Conservation (phyloP, 2,329 filamentous ascomycete genomes). For the Verticillium nubilum region DNA sequence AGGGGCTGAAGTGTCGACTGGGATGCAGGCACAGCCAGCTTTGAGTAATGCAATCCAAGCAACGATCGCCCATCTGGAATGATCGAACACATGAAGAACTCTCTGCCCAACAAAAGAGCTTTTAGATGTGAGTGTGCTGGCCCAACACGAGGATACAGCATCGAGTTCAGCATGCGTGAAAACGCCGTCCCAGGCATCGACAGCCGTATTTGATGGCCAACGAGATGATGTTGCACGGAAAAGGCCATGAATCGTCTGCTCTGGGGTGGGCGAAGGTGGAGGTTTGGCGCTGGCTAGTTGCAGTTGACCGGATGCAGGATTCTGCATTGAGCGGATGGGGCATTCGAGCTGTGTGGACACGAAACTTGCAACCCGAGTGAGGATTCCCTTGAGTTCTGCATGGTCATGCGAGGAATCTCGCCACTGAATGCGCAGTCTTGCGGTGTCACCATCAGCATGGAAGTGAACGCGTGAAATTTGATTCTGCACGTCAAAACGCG, state of each 20-base stretch:
- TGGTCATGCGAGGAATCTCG: neutral
- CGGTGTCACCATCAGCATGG: neutral
- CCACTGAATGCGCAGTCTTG: neutral
- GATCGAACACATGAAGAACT: conserved; percentile 10
- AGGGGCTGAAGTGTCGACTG: conserved; percentile 18
- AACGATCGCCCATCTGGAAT: conserved; percentile 18
- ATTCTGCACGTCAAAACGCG: too few species aligned
- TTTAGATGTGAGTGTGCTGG: neutral
- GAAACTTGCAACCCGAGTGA: neutral
- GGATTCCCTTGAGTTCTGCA: neutral
- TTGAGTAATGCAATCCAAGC: conserved; percentile 20
- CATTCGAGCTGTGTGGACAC: neutral
- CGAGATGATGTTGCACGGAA: neutral
- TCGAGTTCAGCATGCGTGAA: conserved; percentile 18
- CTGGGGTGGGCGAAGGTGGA: neutral
- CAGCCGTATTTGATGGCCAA: conserved; percentile 5
- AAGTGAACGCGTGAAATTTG: neutral
- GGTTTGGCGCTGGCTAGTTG: neutral
- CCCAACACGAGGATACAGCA: conserved; percentile 11
- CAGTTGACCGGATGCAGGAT: neutral
- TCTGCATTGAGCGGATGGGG: neutral
- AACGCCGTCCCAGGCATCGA: conserved; percentile 17
- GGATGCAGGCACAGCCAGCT: conserved; percentile 21
- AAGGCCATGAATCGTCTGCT: neutral
- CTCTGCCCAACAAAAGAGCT: neutral